These are phyloP conservation scores for Cyberlindnera euphorbiae DNA, from an alignment of 805 yeast genomes.

Conservation along the genomic window DNA sequence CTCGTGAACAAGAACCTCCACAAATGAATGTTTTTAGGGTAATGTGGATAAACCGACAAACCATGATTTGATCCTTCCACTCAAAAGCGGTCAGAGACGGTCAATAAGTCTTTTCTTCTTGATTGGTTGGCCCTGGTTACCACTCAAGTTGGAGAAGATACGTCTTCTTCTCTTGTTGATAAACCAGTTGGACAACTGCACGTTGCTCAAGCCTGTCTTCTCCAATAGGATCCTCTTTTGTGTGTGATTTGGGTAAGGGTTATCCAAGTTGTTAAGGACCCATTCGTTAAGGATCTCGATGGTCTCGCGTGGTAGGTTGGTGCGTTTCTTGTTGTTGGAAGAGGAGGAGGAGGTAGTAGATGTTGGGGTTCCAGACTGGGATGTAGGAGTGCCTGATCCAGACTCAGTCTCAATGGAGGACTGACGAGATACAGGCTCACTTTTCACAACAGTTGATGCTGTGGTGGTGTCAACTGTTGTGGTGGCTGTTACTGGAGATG, in stretches of 20 bases:
- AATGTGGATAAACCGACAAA: too few species aligned
- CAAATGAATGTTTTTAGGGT: too few species aligned
- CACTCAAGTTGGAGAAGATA: constrained; percentile 33
- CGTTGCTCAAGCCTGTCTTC: constrained; percentile 73
- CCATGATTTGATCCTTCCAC: too few species aligned
- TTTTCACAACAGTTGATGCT: too few species aligned
- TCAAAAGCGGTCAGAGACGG: constrained; percentile 18
- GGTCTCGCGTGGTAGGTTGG: constrained; percentile 75
- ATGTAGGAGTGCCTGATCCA: too few species aligned
- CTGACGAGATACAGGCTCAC: too few species aligned
- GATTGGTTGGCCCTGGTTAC: constrained; percentile 29
- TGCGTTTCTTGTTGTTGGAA: constrained; percentile 41
- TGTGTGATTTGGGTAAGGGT: constrained; percentile 80
- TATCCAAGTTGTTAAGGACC: constrained; percentile 68
- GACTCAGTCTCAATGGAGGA: constrained; percentile 18
- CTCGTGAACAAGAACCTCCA: too few species aligned
- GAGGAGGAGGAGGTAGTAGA: constrained; percentile 2
- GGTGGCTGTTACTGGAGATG: too few species aligned
- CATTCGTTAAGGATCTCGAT: constrained; percentile 68
- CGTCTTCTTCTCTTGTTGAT: constrained; percentile 81
- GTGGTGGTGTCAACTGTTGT: too few species aligned
- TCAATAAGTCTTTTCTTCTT: constrained; percentile 29
- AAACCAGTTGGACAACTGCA: constrained; percentile 83
- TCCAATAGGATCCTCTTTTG: constrained; percentile 68
- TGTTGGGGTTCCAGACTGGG: constrained; percentile 5